Evolutionary conservation across 2,329 filamentous ascomycete species (phyloP).

Genomic region (Alternaria hordeiaustralica): DNA sequence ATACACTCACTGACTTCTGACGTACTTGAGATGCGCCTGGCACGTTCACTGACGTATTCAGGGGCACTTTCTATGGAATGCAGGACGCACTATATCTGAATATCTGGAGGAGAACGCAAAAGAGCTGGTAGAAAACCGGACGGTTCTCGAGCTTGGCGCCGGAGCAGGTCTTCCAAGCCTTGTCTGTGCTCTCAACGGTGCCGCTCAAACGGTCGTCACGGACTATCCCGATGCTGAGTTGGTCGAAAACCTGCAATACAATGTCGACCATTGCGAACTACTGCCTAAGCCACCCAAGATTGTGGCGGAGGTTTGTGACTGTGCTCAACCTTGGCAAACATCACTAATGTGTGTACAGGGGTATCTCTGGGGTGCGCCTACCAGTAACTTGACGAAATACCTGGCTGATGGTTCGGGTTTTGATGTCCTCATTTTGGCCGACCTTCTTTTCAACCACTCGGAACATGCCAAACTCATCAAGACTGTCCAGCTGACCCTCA

Average conservation of each 20-base stretch:
- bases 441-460: constrained; percentile 88
- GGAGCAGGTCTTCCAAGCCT: constrained; percentile 85
- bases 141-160: constrained; percentile 88
- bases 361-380: constrained; percentile 81
- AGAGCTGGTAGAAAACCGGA: constrained; percentile 66
- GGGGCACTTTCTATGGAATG: constrained; percentile 93
- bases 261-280: constrained; percentile 67
- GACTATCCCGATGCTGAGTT: constrained; percentile 88
- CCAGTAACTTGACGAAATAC: constrained; percentile 63
- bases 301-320: constrained; percentile 42
- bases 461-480: constrained; percentile 81
- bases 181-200: constrained; percentile 75
- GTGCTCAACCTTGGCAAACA: neutral
- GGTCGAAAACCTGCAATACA: constrained; percentile 78
- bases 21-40: neutral
- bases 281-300: constrained; percentile 47
- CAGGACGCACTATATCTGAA: constrained; percentile 75
- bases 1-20: neutral
- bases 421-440: constrained; percentile 84
- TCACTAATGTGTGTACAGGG: constrained; percentile 57
- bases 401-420: constrained; percentile 64
- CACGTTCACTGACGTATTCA: constrained; percentile 26
- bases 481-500: constrained; percentile 73
- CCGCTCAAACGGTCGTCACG: constrained; percentile 73
- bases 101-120: constrained; percentile 76